Evolutionary conservation across 148 eudicot species (phyloP).

Genomic region (Amaranthus hypochondriacus): DNA sequence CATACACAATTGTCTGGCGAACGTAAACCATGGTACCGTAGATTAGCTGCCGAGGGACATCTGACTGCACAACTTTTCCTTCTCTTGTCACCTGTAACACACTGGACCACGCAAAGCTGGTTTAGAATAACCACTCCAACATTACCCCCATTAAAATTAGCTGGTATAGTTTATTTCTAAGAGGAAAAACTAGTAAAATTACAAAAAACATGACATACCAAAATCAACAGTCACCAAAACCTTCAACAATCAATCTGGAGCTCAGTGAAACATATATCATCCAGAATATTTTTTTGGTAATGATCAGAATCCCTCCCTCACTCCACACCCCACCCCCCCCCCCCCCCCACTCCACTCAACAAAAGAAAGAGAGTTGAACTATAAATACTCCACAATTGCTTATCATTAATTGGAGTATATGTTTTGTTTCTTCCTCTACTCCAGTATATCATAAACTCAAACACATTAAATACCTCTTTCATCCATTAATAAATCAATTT

Average conservation of each 20-base stretch:
- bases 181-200: neutral
- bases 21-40: slow-evolving; percentile 97
- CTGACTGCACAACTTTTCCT: slow-evolving; percentile 69
- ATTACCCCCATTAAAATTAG: neutral
- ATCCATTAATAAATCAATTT: no score
- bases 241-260: neutral
- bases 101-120: slow-evolving; percentile 39
- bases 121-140: slow-evolving; percentile 15
- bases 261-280: neutral
- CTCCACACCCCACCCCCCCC: no score
- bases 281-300: no score
- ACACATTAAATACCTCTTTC: no score
- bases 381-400: neutral
- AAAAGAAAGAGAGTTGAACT: no score
- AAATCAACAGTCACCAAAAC: neutral
- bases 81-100: slow-evolving; percentile 88
- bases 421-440: neutral
- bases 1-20: slow-evolving; percentile 74
- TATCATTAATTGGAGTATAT: no score
- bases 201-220: neutral
- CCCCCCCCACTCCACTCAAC: no score
- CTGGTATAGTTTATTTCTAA: neutral
- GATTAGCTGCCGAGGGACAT: slow-evolving; percentile 83
- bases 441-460: no score
- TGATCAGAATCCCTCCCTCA: no score